phyloP scores from a whole-genome alignment of 2,329 filamentous ascomycete species.

The Curvularia lunata region DNA sequence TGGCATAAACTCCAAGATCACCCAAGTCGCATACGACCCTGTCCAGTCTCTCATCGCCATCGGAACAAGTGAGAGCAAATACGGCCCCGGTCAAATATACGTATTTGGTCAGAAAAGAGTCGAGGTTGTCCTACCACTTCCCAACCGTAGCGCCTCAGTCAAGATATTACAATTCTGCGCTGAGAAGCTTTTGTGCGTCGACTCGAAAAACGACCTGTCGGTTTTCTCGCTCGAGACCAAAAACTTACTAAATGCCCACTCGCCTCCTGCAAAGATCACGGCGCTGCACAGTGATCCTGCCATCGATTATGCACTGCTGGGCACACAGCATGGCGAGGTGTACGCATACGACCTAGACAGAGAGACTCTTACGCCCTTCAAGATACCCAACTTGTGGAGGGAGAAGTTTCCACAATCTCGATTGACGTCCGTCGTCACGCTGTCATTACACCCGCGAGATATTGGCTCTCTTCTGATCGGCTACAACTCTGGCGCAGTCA shows the following conservation, averaged over 20 bases:
- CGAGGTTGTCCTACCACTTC: constrained; percentile 73
- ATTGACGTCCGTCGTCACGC: constrained; percentile 70
- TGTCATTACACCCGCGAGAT: constrained; percentile 88
- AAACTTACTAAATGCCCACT: constrained; percentile 69
- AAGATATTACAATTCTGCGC: constrained; percentile 81
- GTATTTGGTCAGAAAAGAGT: constrained; percentile 85
- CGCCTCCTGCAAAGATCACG: constrained; percentile 77
- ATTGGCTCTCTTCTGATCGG: constrained; percentile 89
- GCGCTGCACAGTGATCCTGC: constrained; percentile 82
- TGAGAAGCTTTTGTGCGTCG: constrained; percentile 83
- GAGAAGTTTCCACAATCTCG: constrained; percentile 72
- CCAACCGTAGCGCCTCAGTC: constrained; percentile 72
- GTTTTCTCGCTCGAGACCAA: constrained; percentile 81
- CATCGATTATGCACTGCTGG: constrained; percentile 91
- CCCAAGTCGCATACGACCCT: constrained; percentile 87
- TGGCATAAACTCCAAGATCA: constrained; percentile 69
- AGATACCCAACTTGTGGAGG: constrained; percentile 86
- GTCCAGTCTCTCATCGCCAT: constrained; percentile 92
- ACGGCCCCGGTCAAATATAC: constrained; percentile 86
- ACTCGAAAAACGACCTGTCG: constrained; percentile 82
- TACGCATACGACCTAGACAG: constrained; percentile 93
- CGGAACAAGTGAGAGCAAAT: constrained; percentile 86
- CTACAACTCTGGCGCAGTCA: constrained; percentile 85
- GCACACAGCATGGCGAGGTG: constrained; percentile 81
- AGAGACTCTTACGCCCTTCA: constrained; percentile 75